Percentiles rank a stretch among this genome's conserved stretches.
phyloP scores from a whole-genome alignment of 441 rosid genomes.

The Brassica hybrid region DNA sequence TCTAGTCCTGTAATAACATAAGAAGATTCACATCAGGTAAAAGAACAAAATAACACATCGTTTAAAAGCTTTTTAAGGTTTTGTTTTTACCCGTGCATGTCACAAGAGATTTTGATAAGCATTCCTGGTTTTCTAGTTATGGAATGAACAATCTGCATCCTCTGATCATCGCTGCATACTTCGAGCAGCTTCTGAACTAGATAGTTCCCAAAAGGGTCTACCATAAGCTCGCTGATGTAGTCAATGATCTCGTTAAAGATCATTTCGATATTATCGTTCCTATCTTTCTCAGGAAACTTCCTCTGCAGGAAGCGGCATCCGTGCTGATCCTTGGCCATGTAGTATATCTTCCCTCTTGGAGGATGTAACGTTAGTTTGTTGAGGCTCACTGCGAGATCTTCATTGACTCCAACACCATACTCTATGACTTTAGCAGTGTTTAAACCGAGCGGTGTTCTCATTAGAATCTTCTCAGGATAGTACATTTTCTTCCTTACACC shows the following conservation, averaged over 20 bases:
- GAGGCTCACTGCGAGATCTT: conserved; percentile 43
- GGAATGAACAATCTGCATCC: conserved; percentile 61
- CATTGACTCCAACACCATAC: conserved; percentile 49
- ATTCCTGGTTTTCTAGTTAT: conserved; percentile 63
- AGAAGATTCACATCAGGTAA: not conserved
- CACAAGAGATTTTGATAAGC: conserved; percentile 77
- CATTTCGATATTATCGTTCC: conserved; percentile 66
- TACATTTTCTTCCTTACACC: conserved; percentile 52
- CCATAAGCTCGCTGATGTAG: conserved; percentile 74
- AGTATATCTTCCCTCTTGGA: conserved; percentile 64
- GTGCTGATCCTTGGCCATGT: conserved; percentile 82
- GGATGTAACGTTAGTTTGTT: conserved; percentile 53
- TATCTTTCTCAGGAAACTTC: conserved; percentile 66
- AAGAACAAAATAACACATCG: not conserved
- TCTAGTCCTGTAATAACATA: conserved; percentile 57
- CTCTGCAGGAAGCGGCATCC: conserved; percentile 86
- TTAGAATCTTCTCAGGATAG: conserved; percentile 71
- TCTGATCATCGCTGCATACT: conserved; percentile 75
- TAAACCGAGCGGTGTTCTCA: conserved; percentile 64
- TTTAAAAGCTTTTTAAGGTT: conserved; percentile 15
- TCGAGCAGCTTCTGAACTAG: conserved; percentile 83
- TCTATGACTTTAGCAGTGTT: conserved; percentile 56
- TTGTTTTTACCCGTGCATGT: conserved; percentile 73
- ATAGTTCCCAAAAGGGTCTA: conserved; percentile 86
- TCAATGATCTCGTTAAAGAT: conserved; percentile 74